Evolutionary conservation across 495 filamentous ascomycete species (phyloP).

Genomic region (Aspergillus campestris): DNA sequence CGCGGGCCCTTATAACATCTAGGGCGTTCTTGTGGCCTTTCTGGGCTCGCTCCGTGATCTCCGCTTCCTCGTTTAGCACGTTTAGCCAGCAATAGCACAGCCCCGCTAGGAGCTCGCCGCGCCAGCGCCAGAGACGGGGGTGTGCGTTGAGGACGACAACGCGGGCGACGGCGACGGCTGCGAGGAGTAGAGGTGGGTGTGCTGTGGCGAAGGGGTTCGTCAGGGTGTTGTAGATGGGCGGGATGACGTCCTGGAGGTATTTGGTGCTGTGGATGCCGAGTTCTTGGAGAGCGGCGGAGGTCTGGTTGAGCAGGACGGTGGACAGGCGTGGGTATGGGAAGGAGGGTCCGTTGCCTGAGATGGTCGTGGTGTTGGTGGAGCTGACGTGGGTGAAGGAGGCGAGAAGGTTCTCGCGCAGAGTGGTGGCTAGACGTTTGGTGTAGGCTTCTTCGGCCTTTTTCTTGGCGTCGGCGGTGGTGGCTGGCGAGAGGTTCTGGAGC

Average conservation of each 20-base stretch:
- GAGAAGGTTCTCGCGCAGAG: conserved; percentile 35
- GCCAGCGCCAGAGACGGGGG: conserved; percentile 57
- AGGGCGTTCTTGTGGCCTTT: background rate
- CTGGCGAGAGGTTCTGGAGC: conserved; percentile 9
- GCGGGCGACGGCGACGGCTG: conserved; percentile 46
- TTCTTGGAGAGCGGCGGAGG: conserved; percentile 42
- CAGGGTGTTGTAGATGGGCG: conserved; percentile 57
- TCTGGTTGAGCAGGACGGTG: conserved; percentile 49
- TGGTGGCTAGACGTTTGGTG: conserved; percentile 15
- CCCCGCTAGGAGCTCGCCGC: conserved; percentile 60
- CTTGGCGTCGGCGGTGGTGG: conserved; percentile 4
- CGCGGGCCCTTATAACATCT: background rate
- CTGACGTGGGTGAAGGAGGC: conserved; percentile 42
- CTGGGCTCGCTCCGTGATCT: conserved; percentile 6
- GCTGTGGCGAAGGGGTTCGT: conserved; percentile 60
- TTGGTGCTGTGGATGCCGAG: conserved; percentile 64
- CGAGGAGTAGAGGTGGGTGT: conserved; percentile 44
- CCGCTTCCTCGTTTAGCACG: conserved; percentile 35
- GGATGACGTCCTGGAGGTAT: conserved; percentile 66
- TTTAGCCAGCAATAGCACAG: conserved; percentile 61
- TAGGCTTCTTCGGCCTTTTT: conserved; percentile 11
- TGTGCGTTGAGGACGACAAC: conserved; percentile 60
- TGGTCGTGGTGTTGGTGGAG: conserved; percentile 31
- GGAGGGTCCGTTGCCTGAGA: conserved; percentile 37
- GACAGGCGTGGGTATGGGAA: conserved; percentile 36